Percentiles rank a stretch among this genome's conserved stretches.
phyloP scores from a whole-genome alignment of 1,284 basidiomycete species.

The Malassezia psittaci region DNA sequence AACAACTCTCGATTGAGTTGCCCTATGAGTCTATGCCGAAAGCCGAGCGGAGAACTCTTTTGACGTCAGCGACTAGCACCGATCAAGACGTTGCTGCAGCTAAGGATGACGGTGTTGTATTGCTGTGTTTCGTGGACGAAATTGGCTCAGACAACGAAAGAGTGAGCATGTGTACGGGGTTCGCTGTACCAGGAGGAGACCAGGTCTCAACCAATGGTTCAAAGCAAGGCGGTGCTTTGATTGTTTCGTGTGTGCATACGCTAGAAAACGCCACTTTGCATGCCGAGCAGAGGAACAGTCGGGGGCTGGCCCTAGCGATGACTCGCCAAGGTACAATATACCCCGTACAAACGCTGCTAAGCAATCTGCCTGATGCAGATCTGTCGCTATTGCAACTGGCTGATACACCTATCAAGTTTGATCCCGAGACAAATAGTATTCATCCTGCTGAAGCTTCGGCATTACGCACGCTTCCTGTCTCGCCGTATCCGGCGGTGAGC shows the following conservation, averaged over 20 bases:
- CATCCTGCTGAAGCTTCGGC: slow-evolving; percentile 21
- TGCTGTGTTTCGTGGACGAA: slow-evolving; percentile 56
- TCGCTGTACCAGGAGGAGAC: slow-evolving; percentile 51
- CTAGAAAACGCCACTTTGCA: slow-evolving; percentile 1
- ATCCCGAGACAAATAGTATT: not conserved
- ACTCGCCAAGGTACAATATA: slow-evolving; percentile 48
- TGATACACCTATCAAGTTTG: slow-evolving; percentile 22
- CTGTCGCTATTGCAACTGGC: slow-evolving; percentile 49
- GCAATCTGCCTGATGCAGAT: slow-evolving; percentile 58
- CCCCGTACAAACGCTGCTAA: slow-evolving; percentile 54
- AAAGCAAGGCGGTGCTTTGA: slow-evolving; percentile 48
- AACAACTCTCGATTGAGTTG: slow-evolving; percentile 35
- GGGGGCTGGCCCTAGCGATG: slow-evolving; percentile 46
- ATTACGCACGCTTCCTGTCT: slow-evolving; percentile 56
- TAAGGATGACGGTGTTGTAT: slow-evolving; percentile 51
- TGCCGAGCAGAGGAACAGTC: not conserved
- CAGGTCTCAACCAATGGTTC: slow-evolving; percentile 27
- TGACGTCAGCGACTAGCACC: slow-evolving; percentile 28
- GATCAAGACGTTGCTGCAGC: slow-evolving; percentile 26
- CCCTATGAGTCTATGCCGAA: slow-evolving; percentile 38
- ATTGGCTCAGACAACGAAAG: slow-evolving; percentile 50
- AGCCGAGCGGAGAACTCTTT: slow-evolving; percentile 22
- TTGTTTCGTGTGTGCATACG: slow-evolving; percentile 62
- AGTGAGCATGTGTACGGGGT: slow-evolving; percentile 58
- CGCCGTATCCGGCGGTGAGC: slow-evolving; percentile 58